phyloP scores from a whole-genome alignment of 2,329 filamentous ascomycete species.

The Cladophialophora bantiana region DNA sequence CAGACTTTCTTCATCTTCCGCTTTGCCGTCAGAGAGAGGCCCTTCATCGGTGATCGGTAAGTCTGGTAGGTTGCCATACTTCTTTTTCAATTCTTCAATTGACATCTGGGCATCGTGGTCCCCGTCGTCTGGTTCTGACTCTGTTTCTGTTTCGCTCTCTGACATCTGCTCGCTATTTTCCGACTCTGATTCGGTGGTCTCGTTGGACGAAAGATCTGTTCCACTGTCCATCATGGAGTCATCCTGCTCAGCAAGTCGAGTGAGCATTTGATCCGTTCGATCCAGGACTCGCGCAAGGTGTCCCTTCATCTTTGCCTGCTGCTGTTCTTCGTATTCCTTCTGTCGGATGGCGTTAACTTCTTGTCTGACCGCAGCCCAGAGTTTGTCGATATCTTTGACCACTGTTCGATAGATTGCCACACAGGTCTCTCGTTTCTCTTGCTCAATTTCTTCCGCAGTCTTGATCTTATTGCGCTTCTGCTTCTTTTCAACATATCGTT shows the following conservation, averaged over 20 bases:
- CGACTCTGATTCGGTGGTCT: conserved; percentile 46
- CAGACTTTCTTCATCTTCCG: conserved; percentile 16
- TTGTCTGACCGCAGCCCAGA: conserved; percentile 65
- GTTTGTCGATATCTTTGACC: conserved; percentile 66
- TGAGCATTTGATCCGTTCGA: conserved; percentile 66
- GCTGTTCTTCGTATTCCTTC: conserved; percentile 67
- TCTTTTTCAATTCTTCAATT: conserved; percentile 55
- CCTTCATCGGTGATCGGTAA: conserved; percentile 6
- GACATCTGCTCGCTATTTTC: conserved; percentile 54
- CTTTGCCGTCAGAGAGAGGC: background rate
- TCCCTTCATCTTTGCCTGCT: conserved; percentile 59
- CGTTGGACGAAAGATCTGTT: conserved; percentile 37
- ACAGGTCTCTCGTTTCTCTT: conserved; percentile 74
- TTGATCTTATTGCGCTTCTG: conserved; percentile 53
- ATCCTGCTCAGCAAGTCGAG: conserved; percentile 33
- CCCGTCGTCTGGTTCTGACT: conserved; percentile 51
- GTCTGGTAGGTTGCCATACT: conserved; percentile 54
- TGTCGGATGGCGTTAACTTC: conserved; percentile 65
- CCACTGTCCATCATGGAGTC: conserved; percentile 40
- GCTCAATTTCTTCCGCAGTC: conserved; percentile 74
- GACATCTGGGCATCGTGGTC: conserved; percentile 55
- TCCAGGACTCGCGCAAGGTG: conserved; percentile 61
- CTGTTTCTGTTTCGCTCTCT: conserved; percentile 53
- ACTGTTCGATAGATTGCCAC: conserved; percentile 75
- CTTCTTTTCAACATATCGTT: conserved; percentile 69